Conservation (phyloP, 2,329 filamentous ascomycete species). For the Dothistroma pini region DNA sequence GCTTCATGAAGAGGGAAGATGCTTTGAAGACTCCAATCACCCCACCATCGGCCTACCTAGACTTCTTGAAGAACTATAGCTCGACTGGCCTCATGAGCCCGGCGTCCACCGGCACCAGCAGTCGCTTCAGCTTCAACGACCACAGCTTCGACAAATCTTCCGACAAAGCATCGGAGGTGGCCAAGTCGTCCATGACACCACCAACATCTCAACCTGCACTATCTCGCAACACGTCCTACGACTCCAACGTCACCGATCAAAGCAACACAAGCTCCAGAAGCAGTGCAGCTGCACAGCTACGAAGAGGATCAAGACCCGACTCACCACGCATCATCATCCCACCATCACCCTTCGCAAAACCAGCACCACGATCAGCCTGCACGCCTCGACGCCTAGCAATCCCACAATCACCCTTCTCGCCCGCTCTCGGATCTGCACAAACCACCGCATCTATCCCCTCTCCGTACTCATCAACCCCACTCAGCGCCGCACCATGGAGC, state of each 20-base stretch:
- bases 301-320: conserved; percentile 23
- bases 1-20: conserved; percentile 65
- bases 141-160: conserved; percentile 33
- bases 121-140: conserved; percentile 46
- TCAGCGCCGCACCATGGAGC: conserved; percentile 37
- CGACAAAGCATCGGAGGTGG: conserved; percentile 25
- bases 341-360: conserved; percentile 45
- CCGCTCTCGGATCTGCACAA: conserved; percentile 33
- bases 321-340: conserved; percentile 44
- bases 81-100: conserved; percentile 68
- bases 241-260: conserved; percentile 20
- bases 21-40: conserved; percentile 80
- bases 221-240: conserved; percentile 37
- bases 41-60: conserved; percentile 82
- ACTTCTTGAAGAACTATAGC: conserved; percentile 78
- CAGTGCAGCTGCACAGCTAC: conserved; percentile 16
- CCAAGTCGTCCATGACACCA: conserved; percentile 33
- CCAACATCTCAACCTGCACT: conserved; percentile 33
- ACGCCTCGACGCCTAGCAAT: conserved; percentile 67
- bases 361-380: conserved; percentile 57
- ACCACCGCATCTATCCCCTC: conserved; percentile 54
- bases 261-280: conserved; percentile 18
- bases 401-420: conserved; percentile 70
- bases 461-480: conserved; percentile 59
- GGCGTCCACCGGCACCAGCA: conserved; percentile 55